Evolutionary conservation across 2,329 filamentous ascomycete species (phyloP).

Genomic region (Fusarium oxysporum): DNA sequence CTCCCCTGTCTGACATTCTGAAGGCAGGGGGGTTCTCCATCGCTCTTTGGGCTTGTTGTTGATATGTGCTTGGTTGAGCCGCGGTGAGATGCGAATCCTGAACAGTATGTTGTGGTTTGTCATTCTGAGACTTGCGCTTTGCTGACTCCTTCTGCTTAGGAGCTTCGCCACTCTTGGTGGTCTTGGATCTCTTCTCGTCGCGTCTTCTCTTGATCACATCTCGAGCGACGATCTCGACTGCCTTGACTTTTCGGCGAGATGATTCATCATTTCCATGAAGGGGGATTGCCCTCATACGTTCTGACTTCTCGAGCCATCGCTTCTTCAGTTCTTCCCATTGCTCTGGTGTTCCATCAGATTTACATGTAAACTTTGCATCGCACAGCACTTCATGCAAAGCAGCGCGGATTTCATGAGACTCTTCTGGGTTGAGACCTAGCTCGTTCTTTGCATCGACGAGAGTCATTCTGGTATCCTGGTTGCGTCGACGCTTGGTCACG

Average conservation of each 20-base stretch:
- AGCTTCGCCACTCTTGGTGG: slow-evolving; percentile 59
- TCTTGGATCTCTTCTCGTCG: slow-evolving; percentile 64
- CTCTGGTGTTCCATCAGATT: slow-evolving; percentile 76
- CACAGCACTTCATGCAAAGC: slow-evolving; percentile 75
- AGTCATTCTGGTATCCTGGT: slow-evolving; percentile 73
- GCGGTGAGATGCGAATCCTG: background rate
- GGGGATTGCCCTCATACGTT: slow-evolving; percentile 65
- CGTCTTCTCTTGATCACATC: slow-evolving; percentile 83
- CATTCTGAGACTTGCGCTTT: background rate
- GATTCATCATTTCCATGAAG: slow-evolving; percentile 63
- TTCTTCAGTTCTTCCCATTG: slow-evolving; percentile 78
- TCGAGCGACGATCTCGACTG: slow-evolving; percentile 76
- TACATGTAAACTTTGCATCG: slow-evolving; percentile 75
- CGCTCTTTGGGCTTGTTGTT: background rate
- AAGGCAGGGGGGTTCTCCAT: background rate
- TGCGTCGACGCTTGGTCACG: slow-evolving; percentile 82
- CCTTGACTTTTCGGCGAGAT: slow-evolving; percentile 68
- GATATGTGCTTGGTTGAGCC: background rate
- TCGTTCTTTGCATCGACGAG: slow-evolving; percentile 79
- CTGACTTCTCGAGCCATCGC: slow-evolving; percentile 71
- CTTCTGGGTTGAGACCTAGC: slow-evolving; percentile 57
- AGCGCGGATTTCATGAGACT: slow-evolving; percentile 70
- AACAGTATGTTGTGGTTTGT: background rate
- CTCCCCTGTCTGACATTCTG: background rate
- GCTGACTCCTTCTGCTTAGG: slow-evolving; percentile 41